Conservation (phyloP, 768 basidiomycete genomes). For the Auriscalpium vulgare region DNA sequence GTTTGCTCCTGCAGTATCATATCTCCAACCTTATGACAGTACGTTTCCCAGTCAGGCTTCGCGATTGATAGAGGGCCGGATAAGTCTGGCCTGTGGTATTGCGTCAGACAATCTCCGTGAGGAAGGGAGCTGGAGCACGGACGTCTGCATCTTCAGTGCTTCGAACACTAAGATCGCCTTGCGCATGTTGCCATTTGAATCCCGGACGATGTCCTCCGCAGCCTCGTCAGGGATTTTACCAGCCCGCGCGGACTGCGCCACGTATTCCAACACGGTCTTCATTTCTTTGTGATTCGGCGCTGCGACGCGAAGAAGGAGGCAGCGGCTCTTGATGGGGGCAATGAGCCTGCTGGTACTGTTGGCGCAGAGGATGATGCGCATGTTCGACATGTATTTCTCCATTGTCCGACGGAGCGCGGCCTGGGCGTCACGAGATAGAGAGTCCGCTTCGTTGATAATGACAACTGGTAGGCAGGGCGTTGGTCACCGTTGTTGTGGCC, state of each 20-base stretch:
- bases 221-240: conserved; percentile 67
- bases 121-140: conserved; percentile 20
- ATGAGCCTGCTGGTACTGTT: conserved; percentile 94
- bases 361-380: conserved; percentile 94
- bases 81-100: conserved; percentile 60
- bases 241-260: conserved; percentile 75
- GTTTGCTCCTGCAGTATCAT: conserved; percentile 85
- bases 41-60: conserved; percentile 99
- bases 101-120: not conserved
- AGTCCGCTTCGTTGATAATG: conserved; percentile 95
- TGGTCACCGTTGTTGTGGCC: not conserved
- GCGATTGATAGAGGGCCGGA: conserved; percentile 74
- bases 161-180: conserved; percentile 94
- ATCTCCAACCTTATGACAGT: conserved; percentile 88
- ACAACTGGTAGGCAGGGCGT: conserved; percentile 55
- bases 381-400: conserved; percentile 99
- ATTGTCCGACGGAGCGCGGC: conserved; percentile 94
- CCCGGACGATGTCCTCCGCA: conserved; percentile 64
- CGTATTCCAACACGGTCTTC: conserved; percentile 57
- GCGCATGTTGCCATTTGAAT: conserved; percentile 84
- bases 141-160: conserved; percentile 96
- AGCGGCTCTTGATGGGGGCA: conserved; percentile 93
- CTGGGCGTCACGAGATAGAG: conserved; percentile 91
- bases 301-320: conserved; percentile 87
- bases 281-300: conserved; percentile 80